Percentiles rank a stretch among this genome's conserved stretches.
These are phyloP conservation scores for Dissophora ornata DNA, from an alignment of 192 early-diverging fungal species.

Conservation along the genomic window DNA sequence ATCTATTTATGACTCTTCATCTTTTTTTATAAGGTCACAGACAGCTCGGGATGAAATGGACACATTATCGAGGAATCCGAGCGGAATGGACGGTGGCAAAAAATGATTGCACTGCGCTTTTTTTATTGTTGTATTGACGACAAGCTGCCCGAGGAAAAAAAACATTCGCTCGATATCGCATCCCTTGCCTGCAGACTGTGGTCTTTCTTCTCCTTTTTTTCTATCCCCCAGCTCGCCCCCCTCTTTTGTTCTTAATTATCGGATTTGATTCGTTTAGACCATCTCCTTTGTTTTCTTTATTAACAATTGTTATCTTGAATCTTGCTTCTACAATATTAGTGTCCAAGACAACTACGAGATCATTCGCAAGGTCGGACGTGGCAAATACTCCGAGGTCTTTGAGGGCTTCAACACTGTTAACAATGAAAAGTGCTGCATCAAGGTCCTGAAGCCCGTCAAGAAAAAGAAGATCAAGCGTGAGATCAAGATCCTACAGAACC, in stretches of 20 bases:
- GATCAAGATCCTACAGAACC: slow-evolving; percentile 98
- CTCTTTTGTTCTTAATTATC: background rate
- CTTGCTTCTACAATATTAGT: slow-evolving; percentile 45
- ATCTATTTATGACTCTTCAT: too few species aligned
- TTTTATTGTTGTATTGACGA: background rate
- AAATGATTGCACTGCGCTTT: slow-evolving; percentile 6
- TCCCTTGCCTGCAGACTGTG: too few species aligned
- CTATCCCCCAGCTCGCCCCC: too few species aligned
- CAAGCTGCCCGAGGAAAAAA: too few species aligned
- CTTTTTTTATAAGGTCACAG: too few species aligned
- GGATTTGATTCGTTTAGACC: background rate
- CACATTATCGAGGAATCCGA: too few species aligned
- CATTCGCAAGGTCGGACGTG: slow-evolving; percentile 95
- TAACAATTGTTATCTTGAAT: too few species aligned
- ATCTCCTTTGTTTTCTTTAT: too few species aligned
- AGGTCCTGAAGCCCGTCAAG: slow-evolving; percentile 99
- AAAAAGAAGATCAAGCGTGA: slow-evolving; percentile 99
- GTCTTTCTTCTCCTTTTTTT: too few species aligned
- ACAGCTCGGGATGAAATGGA: too few species aligned
- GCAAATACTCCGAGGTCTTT: slow-evolving; percentile 99
- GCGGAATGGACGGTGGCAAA: slow-evolving; percentile 1
- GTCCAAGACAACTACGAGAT: slow-evolving; percentile 98
- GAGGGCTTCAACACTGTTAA: slow-evolving; percentile 95
- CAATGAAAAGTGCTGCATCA: slow-evolving; percentile 94
- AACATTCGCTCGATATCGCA: too few species aligned